Conservation (phyloP, 345 rosid genomes). For the Passiflora organensis region DNA sequence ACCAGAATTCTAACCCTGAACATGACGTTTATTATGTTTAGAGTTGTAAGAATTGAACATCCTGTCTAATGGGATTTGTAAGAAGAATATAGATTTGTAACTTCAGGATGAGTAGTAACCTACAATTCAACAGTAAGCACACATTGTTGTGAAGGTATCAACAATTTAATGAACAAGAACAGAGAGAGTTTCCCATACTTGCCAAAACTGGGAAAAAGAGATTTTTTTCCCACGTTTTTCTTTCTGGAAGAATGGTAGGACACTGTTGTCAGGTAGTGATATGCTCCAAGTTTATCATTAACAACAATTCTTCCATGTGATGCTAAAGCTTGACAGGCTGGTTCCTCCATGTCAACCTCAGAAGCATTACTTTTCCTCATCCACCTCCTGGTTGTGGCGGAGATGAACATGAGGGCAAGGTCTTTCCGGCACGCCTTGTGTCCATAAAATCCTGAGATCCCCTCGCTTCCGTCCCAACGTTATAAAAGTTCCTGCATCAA, state of each 20-base stretch:
- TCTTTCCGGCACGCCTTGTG: constrained; percentile 21
- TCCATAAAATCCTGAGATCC: constrained; percentile 21
- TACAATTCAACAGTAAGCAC: too few relatives aligned
- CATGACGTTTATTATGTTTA: too few relatives aligned
- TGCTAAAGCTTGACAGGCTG: constrained; percentile 4
- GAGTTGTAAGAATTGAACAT: too few relatives aligned
- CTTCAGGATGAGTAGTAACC: too few relatives aligned
- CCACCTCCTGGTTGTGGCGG: constrained; percentile 12
- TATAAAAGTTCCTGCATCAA: constrained; percentile 26
- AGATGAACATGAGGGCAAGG: constrained; percentile 20
- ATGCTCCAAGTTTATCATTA: too few relatives aligned
- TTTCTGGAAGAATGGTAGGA: neutral
- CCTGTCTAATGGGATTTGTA: too few relatives aligned
- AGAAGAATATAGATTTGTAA: too few relatives aligned
- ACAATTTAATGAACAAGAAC: too few relatives aligned
- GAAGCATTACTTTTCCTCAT: constrained; percentile 5
- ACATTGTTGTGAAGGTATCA: too few relatives aligned
- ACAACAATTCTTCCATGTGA: constrained; percentile 1
- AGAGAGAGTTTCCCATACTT: too few relatives aligned
- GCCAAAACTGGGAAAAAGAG: neutral
- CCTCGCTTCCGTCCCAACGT: constrained; percentile 26
- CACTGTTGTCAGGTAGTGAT: neutral
- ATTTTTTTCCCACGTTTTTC: neutral
- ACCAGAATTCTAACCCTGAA: too few relatives aligned
- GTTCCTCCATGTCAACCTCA: too few relatives aligned